Conservation (phyloP, 495 filamentous ascomycete species). For the Chlorociboria aeruginascens region DNA sequence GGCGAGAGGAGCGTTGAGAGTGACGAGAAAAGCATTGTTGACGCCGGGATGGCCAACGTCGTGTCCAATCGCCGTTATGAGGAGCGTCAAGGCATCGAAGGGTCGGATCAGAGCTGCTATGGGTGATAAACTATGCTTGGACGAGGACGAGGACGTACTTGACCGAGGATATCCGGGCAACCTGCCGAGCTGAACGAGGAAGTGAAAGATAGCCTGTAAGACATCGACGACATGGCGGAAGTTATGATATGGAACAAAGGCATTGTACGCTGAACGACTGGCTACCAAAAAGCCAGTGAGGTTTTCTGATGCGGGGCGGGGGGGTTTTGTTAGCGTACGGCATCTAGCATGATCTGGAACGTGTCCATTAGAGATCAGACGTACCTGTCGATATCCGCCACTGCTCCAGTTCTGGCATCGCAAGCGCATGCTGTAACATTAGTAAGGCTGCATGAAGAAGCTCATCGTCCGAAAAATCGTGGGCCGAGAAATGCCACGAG, state of each 20-base stretch:
- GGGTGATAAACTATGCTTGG: conserved; percentile 25
- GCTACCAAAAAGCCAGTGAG: conserved; percentile 70
- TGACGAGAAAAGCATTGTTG: conserved; percentile 92
- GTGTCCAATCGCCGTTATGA: conserved; percentile 92
- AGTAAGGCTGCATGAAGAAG: conserved; percentile 63
- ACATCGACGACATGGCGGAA: conserved; percentile 97
- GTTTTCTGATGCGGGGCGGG: conserved; percentile 23
- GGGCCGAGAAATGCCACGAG: conserved; percentile 78
- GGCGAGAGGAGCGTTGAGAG: conserved; percentile 87
- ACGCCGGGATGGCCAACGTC: conserved; percentile 97
- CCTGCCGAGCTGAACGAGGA: conserved; percentile 71
- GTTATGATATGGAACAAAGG: conserved; percentile 96
- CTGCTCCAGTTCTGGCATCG: conserved; percentile 64
- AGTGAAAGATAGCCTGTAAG: conserved; percentile 84
- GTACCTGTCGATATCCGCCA: conserved; percentile 69
- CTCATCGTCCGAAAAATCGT: conserved; percentile 81
- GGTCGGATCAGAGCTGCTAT: conserved; percentile 63
- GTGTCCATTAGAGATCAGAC: conserved; percentile 18
- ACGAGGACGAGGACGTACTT: conserved; percentile 13
- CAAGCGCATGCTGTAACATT: conserved; percentile 84
- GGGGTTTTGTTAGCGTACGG: conserved; percentile 19
- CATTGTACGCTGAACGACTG: conserved; percentile 80
- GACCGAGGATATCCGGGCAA: conserved; percentile 51
- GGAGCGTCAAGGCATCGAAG: conserved; percentile 76
- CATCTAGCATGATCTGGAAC: conserved; percentile 10